phyloP scores from a whole-genome alignment of 2,329 filamentous ascomycete species.

The Claviceps humidiphila region DNA sequence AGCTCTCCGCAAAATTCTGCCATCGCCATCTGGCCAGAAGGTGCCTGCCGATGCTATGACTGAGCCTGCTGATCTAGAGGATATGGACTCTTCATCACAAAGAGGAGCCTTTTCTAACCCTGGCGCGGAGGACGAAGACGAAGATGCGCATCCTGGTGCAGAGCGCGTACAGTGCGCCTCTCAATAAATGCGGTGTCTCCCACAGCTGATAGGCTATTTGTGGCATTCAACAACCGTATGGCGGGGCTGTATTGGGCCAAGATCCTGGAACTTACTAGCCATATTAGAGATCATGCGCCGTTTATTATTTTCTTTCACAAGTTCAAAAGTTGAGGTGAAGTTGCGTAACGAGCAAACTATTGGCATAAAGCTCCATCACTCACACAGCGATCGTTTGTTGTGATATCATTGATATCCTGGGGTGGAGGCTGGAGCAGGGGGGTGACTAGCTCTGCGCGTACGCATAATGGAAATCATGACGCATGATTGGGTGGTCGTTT shows the following conservation, averaged over 20 bases:
- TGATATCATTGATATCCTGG: constrained; percentile 11
- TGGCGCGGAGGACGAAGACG: constrained; percentile 56
- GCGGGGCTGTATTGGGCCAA: not conserved
- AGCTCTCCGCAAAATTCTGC: constrained; percentile 73
- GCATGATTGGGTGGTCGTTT: constrained; percentile 4
- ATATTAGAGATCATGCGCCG: constrained; percentile 7
- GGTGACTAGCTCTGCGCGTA: not conserved
- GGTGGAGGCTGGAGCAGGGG: not conserved
- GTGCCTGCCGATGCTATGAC: constrained; percentile 74
- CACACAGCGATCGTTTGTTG: constrained; percentile 6
- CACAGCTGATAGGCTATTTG: not conserved
- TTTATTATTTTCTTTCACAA: not conserved
- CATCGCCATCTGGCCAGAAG: constrained; percentile 48
- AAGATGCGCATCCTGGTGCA: constrained; percentile 62
- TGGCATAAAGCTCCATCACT: constrained; percentile 5
- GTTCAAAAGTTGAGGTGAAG: constrained; percentile 6
- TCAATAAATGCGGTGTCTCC: constrained; percentile 48
- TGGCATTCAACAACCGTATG: not conserved
- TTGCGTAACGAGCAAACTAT: constrained; percentile 1
- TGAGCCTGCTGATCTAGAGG: constrained; percentile 77
- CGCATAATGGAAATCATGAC: constrained; percentile 6
- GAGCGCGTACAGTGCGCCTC: constrained; percentile 80
- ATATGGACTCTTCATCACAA: constrained; percentile 56
- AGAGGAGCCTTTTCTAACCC: constrained; percentile 55
- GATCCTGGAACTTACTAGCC: not conserved